Conservation (phyloP, 257 asterid species). For the Ajuga chamaepitys region DNA sequence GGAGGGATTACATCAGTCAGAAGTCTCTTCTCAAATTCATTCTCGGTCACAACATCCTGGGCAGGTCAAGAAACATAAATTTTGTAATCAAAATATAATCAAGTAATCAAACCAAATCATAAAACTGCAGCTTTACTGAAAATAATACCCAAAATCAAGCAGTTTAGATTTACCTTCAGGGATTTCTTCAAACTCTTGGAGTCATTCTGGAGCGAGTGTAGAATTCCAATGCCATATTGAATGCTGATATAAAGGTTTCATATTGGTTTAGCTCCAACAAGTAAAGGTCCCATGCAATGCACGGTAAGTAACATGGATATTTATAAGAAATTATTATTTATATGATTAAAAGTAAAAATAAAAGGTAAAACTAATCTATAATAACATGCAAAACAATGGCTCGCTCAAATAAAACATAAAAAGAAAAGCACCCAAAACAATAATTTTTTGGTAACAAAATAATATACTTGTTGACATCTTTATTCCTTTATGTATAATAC, state of each 20-base stretch:
- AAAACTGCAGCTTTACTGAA: background rate
- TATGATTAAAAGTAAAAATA: too few relatives aligned
- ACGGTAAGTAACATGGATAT: too few relatives aligned
- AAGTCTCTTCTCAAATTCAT: constrained; percentile 87
- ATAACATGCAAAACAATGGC: too few relatives aligned
- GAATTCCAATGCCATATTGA: constrained; percentile 55
- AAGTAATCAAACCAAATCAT: background rate
- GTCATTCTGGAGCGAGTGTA: constrained; percentile 59
- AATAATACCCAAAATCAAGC: constrained; percentile 7
- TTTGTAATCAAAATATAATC: background rate
- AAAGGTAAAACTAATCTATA: too few relatives aligned
- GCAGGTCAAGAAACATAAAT: constrained; percentile 10
- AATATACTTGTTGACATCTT: too few relatives aligned
- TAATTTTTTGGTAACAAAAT: too few relatives aligned
- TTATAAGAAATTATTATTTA: too few relatives aligned
- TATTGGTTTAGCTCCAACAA: constrained; percentile 10
- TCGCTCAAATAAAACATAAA: too few relatives aligned
- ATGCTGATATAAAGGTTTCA: constrained; percentile 41
- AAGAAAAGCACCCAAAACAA: too few relatives aligned
- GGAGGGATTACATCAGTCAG: constrained; percentile 76
- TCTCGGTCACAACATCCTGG: constrained; percentile 81
- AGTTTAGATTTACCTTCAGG: constrained; percentile 49
- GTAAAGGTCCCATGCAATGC: too few relatives aligned
- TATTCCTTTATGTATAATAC: too few relatives aligned
- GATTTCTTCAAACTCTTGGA: constrained; percentile 71